Conservation (phyloP, 176 grass and related monocot genomes). For the Carex myosuroides region DNA sequence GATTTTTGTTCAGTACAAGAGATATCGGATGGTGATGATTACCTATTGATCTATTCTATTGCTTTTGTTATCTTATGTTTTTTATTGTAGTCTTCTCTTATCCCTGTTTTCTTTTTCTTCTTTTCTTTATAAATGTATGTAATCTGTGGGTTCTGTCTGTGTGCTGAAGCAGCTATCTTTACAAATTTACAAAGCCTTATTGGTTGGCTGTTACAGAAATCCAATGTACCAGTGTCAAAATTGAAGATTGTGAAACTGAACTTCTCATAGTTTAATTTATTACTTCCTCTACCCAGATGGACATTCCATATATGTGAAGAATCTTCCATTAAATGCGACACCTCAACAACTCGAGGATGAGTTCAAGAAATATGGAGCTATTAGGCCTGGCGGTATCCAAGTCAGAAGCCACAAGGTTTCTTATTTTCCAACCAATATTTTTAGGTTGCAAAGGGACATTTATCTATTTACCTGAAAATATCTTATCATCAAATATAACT, state of each 20-base stretch:
- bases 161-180: not conserved
- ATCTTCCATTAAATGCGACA: conserved; percentile 60
- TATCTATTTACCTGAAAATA: not conserved
- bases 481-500: not conserved
- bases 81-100: not conserved
- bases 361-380: conserved; percentile 78
- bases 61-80: not conserved
- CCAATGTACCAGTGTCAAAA: not conserved
- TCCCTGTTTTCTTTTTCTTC: not conserved
- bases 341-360: conserved; percentile 73
- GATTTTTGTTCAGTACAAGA: not conserved
- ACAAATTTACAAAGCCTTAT: not conserved
- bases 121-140: conserved; percentile 9
- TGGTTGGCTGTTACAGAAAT: not conserved
- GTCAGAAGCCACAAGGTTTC: conserved; percentile 94
- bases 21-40: not conserved
- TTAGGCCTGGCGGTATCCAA: conserved; percentile 81
- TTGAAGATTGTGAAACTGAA: not conserved
- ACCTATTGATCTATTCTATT: not conserved
- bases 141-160: not conserved
- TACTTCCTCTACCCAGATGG: conserved; percentile 45
- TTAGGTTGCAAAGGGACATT: not conserved
- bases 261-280: not conserved
- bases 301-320: conserved; percentile 73
- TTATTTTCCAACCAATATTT: not conserved